Percentiles rank a stretch among this genome's conserved stretches.
phyloP scores from a whole-genome alignment of 1,139 yeast species.

The Saccharomyces hybrid region DNA sequence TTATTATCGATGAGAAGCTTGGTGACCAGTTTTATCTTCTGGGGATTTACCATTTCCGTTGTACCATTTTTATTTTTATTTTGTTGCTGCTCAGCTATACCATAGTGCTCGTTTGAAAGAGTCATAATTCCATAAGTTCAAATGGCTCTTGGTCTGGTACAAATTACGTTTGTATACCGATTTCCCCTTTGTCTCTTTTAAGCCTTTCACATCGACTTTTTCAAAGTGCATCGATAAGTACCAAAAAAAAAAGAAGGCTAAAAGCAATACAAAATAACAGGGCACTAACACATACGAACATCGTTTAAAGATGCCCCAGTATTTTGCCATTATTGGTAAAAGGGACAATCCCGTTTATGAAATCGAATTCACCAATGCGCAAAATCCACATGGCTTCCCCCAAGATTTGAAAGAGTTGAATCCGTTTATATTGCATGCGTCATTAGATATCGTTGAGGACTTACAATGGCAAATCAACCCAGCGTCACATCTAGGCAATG shows the following conservation, averaged over 20 bases:
- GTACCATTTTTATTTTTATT: background rate
- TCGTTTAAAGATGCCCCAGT: conserved; percentile 51
- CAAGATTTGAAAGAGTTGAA: conserved; percentile 67
- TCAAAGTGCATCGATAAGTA: background rate
- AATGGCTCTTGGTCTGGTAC: background rate
- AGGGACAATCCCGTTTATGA: conserved; percentile 83
- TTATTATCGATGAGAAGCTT: conserved; percentile 26
- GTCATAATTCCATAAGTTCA: background rate
- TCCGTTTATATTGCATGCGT: conserved; percentile 82
- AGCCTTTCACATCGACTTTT: background rate
- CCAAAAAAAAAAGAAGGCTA: background rate
- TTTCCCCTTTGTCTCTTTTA: background rate
- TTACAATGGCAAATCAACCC: conserved; percentile 68
- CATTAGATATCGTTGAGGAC: conserved; percentile 85
- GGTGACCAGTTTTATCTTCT: conserved; percentile 20
- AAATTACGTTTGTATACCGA: background rate
- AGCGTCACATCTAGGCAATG: conserved; percentile 16
- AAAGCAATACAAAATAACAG: background rate
- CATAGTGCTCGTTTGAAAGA: background rate
- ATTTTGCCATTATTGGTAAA: conserved; percentile 82
- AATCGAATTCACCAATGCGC: conserved; percentile 50
- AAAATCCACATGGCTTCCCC: conserved; percentile 41
- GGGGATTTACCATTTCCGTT: conserved; percentile 7
- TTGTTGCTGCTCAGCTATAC: background rate
- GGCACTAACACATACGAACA: background rate